Percentiles rank a stretch among this genome's conserved stretches.
phyloP scores from a whole-genome alignment of 2,329 filamentous ascomycete genomes.

The Epichloe gansuensis region DNA sequence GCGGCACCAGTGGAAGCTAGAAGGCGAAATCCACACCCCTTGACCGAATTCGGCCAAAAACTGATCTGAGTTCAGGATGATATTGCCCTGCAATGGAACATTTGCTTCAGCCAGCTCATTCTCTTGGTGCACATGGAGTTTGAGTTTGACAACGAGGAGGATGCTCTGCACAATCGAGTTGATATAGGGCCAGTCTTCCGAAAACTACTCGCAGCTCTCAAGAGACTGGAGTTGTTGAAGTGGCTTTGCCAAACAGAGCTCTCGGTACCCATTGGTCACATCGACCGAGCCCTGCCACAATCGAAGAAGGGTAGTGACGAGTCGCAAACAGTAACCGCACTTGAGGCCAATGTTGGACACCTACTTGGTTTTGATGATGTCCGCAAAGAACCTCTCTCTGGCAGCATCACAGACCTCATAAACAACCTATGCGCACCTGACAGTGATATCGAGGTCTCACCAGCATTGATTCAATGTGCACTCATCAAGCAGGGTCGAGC shows the following conservation, averaged over 20 bases:
- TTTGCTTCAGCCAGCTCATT: slow-evolving; percentile 72
- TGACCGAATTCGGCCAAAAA: slow-evolving; percentile 67
- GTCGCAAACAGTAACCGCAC: slow-evolving; percentile 39
- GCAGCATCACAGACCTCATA: slow-evolving; percentile 54
- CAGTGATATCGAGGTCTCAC: slow-evolving; percentile 53
- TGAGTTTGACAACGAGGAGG: slow-evolving; percentile 63
- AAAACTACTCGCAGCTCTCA: slow-evolving; percentile 57
- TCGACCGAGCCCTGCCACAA: slow-evolving; percentile 21
- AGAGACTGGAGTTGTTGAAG: slow-evolving; percentile 59
- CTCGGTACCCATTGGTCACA: slow-evolving; percentile 32
- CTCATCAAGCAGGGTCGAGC: slow-evolving; percentile 46
- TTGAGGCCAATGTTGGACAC: slow-evolving; percentile 49
- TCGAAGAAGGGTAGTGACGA: slow-evolving; percentile 33
- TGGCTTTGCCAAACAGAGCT: slow-evolving; percentile 55
- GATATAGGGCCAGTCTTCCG: slow-evolving; percentile 60
- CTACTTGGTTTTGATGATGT: slow-evolving; percentile 49
- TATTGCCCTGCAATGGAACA: slow-evolving; percentile 56
- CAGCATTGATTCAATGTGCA: slow-evolving; percentile 49
- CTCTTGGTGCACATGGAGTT: slow-evolving; percentile 79
- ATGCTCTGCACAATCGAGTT: slow-evolving; percentile 46
- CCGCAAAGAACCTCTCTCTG: slow-evolving; percentile 38
- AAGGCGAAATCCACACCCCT: slow-evolving; percentile 34
- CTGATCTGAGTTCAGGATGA: slow-evolving; percentile 68
- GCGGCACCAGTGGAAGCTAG: slow-evolving; percentile 33
- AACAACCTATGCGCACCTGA: slow-evolving; percentile 52